Percentiles rank a stretch among this genome's conserved stretches.
Conservation (phyloP, 345 rosid genomes). For the Firmiana major region DNA sequence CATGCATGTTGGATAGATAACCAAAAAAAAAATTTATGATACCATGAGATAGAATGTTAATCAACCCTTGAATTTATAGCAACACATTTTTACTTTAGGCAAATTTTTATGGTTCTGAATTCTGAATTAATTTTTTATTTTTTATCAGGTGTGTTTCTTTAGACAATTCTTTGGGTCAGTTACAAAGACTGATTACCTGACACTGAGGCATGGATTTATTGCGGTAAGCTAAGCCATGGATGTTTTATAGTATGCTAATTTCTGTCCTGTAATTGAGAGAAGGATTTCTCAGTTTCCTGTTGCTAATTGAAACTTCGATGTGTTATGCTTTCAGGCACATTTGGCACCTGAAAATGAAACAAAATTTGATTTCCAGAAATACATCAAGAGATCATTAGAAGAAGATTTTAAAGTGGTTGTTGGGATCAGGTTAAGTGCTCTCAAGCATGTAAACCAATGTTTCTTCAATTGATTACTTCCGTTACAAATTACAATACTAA, state of each 20-base stretch:
- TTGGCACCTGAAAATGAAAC: conserved; percentile 65
- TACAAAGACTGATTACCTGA: conserved; percentile 76
- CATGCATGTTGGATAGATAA: too few species aligned
- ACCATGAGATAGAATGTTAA: too few species aligned
- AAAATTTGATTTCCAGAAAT: conserved; percentile 74
- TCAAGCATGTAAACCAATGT: background rate
- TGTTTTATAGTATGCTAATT: background rate
- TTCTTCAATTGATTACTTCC: background rate
- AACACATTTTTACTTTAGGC: background rate
- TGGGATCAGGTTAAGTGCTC: conserved; percentile 58
- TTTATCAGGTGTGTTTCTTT: conserved; percentile 73
- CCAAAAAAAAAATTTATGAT: too few species aligned
- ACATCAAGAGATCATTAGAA: conserved; percentile 78
- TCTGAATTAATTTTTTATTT: background rate
- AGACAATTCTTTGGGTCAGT: conserved; percentile 91
- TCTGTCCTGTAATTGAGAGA: background rate
- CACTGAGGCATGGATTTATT: conserved; percentile 93
- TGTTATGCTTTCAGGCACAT: conserved; percentile 64
- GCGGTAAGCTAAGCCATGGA: conserved; percentile 35
- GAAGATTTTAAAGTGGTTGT: conserved; percentile 86
- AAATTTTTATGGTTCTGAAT: background rate
- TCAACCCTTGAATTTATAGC: background rate
- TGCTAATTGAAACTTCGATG: background rate
- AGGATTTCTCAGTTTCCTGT: background rate
- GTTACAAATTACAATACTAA: background rate